Base-by-base conservation (phyloP, 345 rosid species). In the Eucalyptus globulus region DNA sequence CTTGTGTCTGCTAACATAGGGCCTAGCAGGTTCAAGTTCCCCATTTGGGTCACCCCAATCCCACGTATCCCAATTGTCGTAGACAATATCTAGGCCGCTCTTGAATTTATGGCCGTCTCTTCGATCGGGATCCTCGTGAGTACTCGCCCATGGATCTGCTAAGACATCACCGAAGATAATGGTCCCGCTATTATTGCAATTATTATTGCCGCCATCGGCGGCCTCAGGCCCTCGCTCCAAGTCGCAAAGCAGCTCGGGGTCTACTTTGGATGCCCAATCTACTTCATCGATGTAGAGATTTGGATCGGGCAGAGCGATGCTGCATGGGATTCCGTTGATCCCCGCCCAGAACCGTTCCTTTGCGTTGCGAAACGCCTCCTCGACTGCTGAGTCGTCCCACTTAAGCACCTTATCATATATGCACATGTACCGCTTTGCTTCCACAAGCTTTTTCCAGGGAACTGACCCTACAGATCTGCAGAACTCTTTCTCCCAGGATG, bases 301-400 rank as follows among this genome's bases (percentile, higher is more conserved):
- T 11, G 93, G 95, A 89, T 92, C 93, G 65, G 93, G 95, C 58
- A 91, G 37, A 58, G 94, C 87, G 60, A 94, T 89, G 56, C 88
- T 90, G 58, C 93, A 92, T 43, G 90, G 67, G 29, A 92, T 88
- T 31, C 92, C 91, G 88, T 94, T 94, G 27, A 91, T 94, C 88
- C 90, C 88, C 10, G 93, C 92, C 93, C 92, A 93, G 60, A 89
- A 94, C 50, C 91, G 92, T 13, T 88, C 76, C 72, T 94, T 94
- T 12, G 96, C 96, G 27, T 91, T 93, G 31, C 49, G 91, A 89
- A 93, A 93, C 3, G 96, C 95, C 29, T 93, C 93, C 89, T 94
- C 88, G 0, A 91, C 95, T 0, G 95, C 95, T 40, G 95, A 92
- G 86, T 94, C 95, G 24, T 94, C 92, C 95, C 96, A 94, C 7